phyloP scores from a whole-genome alignment of 2,329 filamentous ascomycete species.

The Aspergillus brasiliensis region DNA sequence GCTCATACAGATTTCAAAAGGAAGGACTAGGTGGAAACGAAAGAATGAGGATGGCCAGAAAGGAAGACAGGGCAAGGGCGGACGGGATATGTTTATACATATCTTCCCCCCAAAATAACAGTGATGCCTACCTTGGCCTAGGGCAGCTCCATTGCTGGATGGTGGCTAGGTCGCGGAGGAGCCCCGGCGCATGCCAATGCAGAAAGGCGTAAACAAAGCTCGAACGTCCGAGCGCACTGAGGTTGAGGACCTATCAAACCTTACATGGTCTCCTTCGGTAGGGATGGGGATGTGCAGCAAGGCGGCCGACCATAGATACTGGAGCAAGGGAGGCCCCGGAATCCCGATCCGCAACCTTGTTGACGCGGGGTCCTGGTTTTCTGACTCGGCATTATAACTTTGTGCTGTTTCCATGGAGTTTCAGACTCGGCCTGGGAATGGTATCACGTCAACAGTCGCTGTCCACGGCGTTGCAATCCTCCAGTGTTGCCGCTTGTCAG shows the following conservation, averaged over 20 bases:
- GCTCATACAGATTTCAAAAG: constrained; percentile 13
- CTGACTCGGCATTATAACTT: background rate
- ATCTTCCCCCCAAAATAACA: constrained; percentile 27
- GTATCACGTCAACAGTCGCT: background rate
- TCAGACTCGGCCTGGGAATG: background rate
- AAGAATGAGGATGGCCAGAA: constrained; percentile 10
- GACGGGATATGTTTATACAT: constrained; percentile 41
- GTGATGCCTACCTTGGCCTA: constrained; percentile 5
- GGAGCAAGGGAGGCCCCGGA: constrained; percentile 31
- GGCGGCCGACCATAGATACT: constrained; percentile 30
- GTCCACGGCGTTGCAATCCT: background rate
- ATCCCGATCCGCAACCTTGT: constrained; percentile 21
- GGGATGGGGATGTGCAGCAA: constrained; percentile 35
- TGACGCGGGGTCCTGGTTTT: constrained; percentile 6
- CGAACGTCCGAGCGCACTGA: constrained; percentile 34
- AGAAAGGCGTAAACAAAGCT: constrained; percentile 41
- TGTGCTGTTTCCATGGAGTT: background rate
- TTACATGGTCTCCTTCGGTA: constrained; percentile 42
- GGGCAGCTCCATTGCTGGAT: constrained; percentile 14
- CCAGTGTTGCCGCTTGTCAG: too few relatives aligned
- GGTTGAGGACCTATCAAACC: constrained; percentile 39
- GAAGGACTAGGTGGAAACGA: constrained; percentile 11
- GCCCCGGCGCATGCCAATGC: constrained; percentile 41
- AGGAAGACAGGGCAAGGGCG: constrained; percentile 27
- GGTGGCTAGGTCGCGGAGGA: constrained; percentile 35